Evolutionary conservation across 2,329 filamentous ascomycete species (phyloP).

Genomic region (Albifimbria verrucaria): DNA sequence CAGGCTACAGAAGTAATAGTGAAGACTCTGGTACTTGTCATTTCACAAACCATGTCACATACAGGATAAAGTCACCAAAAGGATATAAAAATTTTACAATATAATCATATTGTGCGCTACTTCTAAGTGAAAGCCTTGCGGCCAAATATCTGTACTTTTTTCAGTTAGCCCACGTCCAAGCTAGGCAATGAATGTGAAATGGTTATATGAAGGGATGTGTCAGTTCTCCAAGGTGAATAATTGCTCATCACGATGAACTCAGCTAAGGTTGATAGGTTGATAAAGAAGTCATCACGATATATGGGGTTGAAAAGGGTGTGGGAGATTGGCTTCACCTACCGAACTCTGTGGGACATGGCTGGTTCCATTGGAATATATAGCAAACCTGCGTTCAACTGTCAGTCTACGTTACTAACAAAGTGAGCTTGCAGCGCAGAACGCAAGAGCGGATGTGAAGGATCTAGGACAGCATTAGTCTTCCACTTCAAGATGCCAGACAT

Average conservation of each 20-base stretch:
- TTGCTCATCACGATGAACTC: slow-evolving; percentile 56
- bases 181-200: slow-evolving; percentile 3
- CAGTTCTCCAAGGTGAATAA: slow-evolving; percentile 63
- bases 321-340: background rate
- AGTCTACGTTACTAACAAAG: too few relatives aligned
- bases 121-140: too few relatives aligned
- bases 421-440: too few relatives aligned
- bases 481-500: too few relatives aligned
- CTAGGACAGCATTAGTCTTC: too few relatives aligned
- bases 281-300: slow-evolving; percentile 48
- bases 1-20: slow-evolving; percentile 46
- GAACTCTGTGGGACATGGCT: too few relatives aligned
- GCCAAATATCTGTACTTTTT: background rate
- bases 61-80: background rate
- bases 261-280: slow-evolving; percentile 47
- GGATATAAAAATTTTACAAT: too few relatives aligned
- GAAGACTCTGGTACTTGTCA: too few relatives aligned
- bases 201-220: slow-evolving; percentile 23
- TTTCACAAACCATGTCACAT: background rate
- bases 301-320: slow-evolving; percentile 12
- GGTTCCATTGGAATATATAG: too few relatives aligned
- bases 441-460: too few relatives aligned
- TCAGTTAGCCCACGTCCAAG: slow-evolving; percentile 3
- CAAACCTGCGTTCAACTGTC: too few relatives aligned
- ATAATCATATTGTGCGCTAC: too few relatives aligned